These are phyloP conservation scores for Comarum palustre DNA, from an alignment of 306 rosid genomes.

Conservation along the genomic window DNA sequence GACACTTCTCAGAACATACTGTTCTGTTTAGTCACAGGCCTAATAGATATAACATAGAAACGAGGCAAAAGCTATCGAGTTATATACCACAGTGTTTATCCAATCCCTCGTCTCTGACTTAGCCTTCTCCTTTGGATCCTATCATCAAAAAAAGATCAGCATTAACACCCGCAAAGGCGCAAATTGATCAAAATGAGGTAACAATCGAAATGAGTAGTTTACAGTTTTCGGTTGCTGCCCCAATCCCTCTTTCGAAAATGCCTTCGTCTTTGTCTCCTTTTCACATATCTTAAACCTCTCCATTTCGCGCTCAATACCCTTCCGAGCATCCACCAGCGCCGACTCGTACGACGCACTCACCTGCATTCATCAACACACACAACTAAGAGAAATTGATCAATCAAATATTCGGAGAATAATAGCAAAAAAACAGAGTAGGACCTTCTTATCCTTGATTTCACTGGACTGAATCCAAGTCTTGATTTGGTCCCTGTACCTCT, in stretches of 20 bases:
- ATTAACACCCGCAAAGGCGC: no score
- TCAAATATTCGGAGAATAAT: not conserved
- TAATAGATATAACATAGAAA: slow-evolving; percentile 4
- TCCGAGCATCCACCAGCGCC: slow-evolving; percentile 94
- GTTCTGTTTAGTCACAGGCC: slow-evolving; percentile 18
- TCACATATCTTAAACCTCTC: slow-evolving; percentile 86
- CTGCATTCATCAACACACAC: slow-evolving; percentile 26
- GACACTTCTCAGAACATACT: not conserved
- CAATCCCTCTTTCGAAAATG: slow-evolving; percentile 95
- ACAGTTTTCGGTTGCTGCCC: slow-evolving; percentile 98
- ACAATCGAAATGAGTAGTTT: slow-evolving; percentile 32
- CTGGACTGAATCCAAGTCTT: slow-evolving; percentile 99
- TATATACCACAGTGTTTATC: slow-evolving; percentile 91
- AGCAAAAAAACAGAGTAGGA: slow-evolving; percentile 6
- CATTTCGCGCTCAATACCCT: slow-evolving; percentile 94
- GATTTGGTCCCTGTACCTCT: slow-evolving; percentile 90
- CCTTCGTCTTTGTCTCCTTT: slow-evolving; percentile 96
- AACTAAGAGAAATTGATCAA: not conserved
- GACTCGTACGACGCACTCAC: slow-evolving; percentile 99
- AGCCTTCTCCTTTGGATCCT: slow-evolving; percentile 99
- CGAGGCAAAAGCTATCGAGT: slow-evolving; percentile 21
- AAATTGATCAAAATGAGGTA: slow-evolving; percentile 9
- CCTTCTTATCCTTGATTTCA: slow-evolving; percentile 98
- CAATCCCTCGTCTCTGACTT: slow-evolving; percentile 97
- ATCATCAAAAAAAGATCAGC: slow-evolving; percentile 22